These are phyloP conservation scores for Chlorella sorokiniana DNA, from an alignment of 139 green algal species.

Conservation along the genomic window DNA sequence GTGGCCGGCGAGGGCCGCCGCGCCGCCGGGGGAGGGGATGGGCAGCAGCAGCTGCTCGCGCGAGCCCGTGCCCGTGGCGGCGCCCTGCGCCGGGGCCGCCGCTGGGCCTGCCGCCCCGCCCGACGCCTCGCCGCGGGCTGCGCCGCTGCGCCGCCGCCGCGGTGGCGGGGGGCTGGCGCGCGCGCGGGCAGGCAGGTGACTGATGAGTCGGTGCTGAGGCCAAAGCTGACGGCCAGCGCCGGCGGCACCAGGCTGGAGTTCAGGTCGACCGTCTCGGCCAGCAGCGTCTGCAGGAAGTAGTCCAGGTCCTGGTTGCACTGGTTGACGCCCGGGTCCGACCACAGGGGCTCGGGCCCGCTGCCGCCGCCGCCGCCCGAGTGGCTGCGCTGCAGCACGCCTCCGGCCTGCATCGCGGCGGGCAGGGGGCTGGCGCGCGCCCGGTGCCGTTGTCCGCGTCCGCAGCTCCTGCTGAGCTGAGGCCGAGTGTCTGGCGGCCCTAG, in stretches of 20 bases:
- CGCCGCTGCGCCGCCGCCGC: background rate
- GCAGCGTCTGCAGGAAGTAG: conserved; percentile 32
- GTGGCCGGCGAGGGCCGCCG: background rate
- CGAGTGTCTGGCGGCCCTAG: no score
- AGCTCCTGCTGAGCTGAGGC: no score
- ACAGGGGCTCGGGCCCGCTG: background rate
- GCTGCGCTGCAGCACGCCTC: no score
- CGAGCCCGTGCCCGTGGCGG: background rate
- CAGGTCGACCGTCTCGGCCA: conserved; percentile 14
- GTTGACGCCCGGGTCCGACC: background rate
- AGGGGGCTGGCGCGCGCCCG: no score
- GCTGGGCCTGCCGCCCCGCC: background rate
- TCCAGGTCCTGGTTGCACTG: conserved; percentile 10
- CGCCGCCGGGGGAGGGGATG: background rate
- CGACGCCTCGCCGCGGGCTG: background rate
- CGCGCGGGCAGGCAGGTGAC: conserved; percentile 1
- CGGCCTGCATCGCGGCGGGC: no score
- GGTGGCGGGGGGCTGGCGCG: background rate
- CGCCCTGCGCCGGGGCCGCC: background rate
- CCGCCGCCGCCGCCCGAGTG: no score
- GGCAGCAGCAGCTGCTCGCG: background rate
- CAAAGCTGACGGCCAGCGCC: conserved; percentile 18
- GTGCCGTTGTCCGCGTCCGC: no score
- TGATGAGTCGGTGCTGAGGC: conserved; percentile 13
- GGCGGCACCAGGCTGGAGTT: conserved; percentile 21